Conservation (phyloP, 345 rosid species). For the Hibiscus tridactylites region DNA sequence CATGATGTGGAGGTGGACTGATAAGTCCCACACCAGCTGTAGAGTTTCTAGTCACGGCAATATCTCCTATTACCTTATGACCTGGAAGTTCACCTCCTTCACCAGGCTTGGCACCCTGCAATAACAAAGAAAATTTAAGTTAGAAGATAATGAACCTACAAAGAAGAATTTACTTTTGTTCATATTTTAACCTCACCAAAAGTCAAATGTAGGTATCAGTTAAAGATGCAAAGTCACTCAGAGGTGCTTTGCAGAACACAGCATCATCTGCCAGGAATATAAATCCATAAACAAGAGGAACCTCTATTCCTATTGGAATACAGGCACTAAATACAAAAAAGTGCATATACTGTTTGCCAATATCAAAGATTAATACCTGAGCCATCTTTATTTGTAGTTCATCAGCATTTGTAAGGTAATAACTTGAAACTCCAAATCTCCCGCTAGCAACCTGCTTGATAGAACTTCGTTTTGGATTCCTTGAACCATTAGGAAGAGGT, state of each 20-base stretch:
- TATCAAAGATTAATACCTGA: constrained; percentile 52
- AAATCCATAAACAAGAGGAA: constrained; percentile 42
- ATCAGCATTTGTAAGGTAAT: constrained; percentile 93
- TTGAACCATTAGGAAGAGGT: constrained; percentile 83
- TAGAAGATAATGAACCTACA: constrained; percentile 15
- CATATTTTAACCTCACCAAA: constrained; percentile 41
- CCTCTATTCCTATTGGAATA: constrained; percentile 36
- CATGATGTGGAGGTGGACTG: constrained; percentile 99
- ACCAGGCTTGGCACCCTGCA: constrained; percentile 98
- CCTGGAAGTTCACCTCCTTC: constrained; percentile 99
- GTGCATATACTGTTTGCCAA: background rate
- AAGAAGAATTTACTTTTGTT: constrained; percentile 12
- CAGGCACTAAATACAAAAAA: constrained; percentile 22
- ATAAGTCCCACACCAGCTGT: constrained; percentile 99
- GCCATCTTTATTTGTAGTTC: constrained; percentile 99
- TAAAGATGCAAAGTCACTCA: constrained; percentile 35
- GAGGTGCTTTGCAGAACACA: constrained; percentile 41
- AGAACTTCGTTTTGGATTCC: constrained; percentile 87
- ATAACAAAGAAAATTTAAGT: constrained; percentile 14
- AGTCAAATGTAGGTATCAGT: constrained; percentile 32
- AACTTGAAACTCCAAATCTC: constrained; percentile 99
- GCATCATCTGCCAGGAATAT: constrained; percentile 54
- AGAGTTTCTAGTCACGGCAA: constrained; percentile 91
- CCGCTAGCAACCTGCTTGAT: constrained; percentile 99
- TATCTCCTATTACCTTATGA: constrained; percentile 97